These are phyloP conservation scores for Colletotrichum echinochloae DNA, from an alignment of 2,329 filamentous ascomycete species.

Conservation along the genomic window DNA sequence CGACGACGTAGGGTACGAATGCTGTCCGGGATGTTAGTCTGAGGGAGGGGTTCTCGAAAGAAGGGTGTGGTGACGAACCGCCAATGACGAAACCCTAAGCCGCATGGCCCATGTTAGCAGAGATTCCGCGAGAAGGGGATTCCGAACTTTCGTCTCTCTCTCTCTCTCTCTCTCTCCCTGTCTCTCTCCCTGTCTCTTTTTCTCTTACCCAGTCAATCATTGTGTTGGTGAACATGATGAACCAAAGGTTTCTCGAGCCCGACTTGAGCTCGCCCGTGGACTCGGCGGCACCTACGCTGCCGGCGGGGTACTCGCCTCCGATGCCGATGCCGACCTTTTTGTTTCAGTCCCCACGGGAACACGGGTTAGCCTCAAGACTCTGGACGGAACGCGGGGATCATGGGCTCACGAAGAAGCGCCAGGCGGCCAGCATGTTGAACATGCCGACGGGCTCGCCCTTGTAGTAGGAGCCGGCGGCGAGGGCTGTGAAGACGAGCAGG, in stretches of 20 bases:
- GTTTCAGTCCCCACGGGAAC: too few relatives aligned
- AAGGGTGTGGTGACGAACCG: slow-evolving; percentile 61
- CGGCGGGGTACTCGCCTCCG: slow-evolving; percentile 80
- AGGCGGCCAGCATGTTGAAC: slow-evolving; percentile 81
- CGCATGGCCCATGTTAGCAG: neutral
- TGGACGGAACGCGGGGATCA: too few relatives aligned
- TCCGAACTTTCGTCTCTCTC: too few relatives aligned
- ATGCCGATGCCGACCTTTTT: slow-evolving; percentile 33
- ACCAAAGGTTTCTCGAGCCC: slow-evolving; percentile 90
- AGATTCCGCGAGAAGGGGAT: slow-evolving; percentile 40
- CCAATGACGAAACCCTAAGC: slow-evolving; percentile 79
- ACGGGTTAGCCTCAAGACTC: slow-evolving; percentile 36
- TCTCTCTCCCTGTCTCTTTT: neutral
- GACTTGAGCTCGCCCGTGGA: slow-evolving; percentile 83
- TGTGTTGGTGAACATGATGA: slow-evolving; percentile 88
- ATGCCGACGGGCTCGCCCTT: slow-evolving; percentile 76
- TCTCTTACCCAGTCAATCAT: slow-evolving; percentile 75
- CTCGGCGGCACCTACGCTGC: slow-evolving; percentile 86
- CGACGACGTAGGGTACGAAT: slow-evolving; percentile 57
- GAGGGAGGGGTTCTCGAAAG: too few relatives aligned
- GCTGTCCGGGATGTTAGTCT: neutral
- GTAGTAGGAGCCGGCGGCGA: slow-evolving; percentile 82
- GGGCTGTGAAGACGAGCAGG: slow-evolving; percentile 84
- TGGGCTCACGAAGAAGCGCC: slow-evolving; percentile 80
- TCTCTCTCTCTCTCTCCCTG: neutral